Conservation (phyloP, 1,284 basidiomycete species). For the Agaricales sp. region DNA sequence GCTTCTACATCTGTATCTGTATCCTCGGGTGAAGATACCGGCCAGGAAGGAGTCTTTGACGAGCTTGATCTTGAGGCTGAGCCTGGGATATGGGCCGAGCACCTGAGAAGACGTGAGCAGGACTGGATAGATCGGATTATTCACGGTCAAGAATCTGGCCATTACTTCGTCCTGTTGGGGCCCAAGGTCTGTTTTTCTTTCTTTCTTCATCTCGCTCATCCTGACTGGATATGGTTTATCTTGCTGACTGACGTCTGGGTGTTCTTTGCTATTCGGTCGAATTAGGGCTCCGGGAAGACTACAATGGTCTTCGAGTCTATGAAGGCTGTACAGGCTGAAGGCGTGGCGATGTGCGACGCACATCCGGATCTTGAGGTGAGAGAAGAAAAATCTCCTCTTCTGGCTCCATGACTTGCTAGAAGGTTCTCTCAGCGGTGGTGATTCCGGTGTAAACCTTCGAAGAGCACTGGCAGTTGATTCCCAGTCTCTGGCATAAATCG, state of each 20-base stretch:
- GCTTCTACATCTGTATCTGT: not conserved
- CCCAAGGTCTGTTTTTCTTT: slow-evolving; percentile 42
- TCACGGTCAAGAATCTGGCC: slow-evolving; percentile 56
- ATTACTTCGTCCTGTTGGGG: slow-evolving; percentile 70
- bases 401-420: not conserved
- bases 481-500: no score
- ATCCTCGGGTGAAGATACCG: not conserved
- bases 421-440: no score
- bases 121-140: slow-evolving; percentile 70
- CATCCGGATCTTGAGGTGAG: slow-evolving; percentile 44
- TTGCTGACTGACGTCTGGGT: slow-evolving; percentile 14
- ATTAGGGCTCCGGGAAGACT: slow-evolving; percentile 55
- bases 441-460: no score
- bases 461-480: no score
- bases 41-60: slow-evolving; percentile 9
- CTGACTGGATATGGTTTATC: slow-evolving; percentile 2
- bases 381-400: no score
- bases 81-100: slow-evolving; percentile 37
- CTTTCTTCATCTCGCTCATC: slow-evolving; percentile 3
- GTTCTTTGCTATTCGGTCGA: slow-evolving; percentile 4
- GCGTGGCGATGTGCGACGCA: slow-evolving; percentile 39
- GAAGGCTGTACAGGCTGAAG: slow-evolving; percentile 62
- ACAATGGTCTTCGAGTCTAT: slow-evolving; percentile 80
- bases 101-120: slow-evolving; percentile 65
- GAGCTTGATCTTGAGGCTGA: slow-evolving; percentile 30